Base-by-base conservation (phyloP, 2,329 filamentous ascomycete species). In the Fusarium bactridioides region DNA sequence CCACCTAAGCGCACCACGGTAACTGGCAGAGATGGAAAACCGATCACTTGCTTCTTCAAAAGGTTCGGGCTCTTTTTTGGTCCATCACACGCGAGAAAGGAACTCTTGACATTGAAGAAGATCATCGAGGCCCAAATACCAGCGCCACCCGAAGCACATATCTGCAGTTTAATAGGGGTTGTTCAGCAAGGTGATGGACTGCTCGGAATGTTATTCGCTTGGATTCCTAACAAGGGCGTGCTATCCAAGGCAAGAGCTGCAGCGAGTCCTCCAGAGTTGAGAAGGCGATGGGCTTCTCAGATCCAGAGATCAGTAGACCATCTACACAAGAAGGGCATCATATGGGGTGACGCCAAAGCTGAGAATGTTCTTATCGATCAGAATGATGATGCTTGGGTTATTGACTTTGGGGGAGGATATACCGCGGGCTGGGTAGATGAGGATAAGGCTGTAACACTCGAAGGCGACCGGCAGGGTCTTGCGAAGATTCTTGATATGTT, bases 401-500 rank as follows among this genome's bases (percentile, higher is more conserved):
- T 50, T 16, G 58, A 63, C 18, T 65, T 65, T 10, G 62, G 62
- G 0, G 58, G 48, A 12, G 23, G 62, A 2, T 65, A 50, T 3
- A 56, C 48, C 0, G 2, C 10, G 5, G 58, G 58, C 11, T 65
- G 58, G 48, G 37, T 65, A 23, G 47, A 51, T 7, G 21, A 31
- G 12, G 27, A 45, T 7, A 48, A 43, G 23, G 7, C 43, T 2
- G 62, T 21, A 5, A 55, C 58, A 19, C 5, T 43, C 0, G 58
- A 62, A 4, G 62, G 62, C 11, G 62, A 65, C 11, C 4, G 13
- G 2, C 55, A 48, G 18, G 55, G 55, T 7, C 11, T 61, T 7
- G 18, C 1, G 5, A 43, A 23, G 18, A 55, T 38, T 16, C 3
- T 31, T 5, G 3, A 41, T 13, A 31, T 54, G 4, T 13, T 44